A percentile compares a stretch with the other conserved stretches of the same genome.
Conservation (phyloP, 2,329 filamentous ascomycete species). For the Penicillium polonicum region DNA sequence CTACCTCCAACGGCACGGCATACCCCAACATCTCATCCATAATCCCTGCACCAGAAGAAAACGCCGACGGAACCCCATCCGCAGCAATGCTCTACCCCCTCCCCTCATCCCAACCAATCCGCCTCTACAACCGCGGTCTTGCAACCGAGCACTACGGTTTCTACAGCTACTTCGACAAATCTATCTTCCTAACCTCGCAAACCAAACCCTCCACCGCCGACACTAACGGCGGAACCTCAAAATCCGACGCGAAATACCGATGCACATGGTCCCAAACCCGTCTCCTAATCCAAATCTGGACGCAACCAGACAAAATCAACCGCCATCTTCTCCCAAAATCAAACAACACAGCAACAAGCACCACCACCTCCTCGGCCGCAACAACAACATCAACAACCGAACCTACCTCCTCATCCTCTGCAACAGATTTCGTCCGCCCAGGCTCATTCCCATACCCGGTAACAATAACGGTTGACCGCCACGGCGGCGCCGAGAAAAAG, state of each 20-base stretch:
- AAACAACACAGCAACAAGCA: constrained; percentile 10
- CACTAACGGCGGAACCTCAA: constrained; percentile 50
- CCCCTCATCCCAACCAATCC: constrained; percentile 70
- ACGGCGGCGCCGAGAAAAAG: constrained; percentile 53
- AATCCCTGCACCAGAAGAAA: constrained; percentile 64
- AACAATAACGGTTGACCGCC: constrained; percentile 59
- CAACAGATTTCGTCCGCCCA: constrained; percentile 51
- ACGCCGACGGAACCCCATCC: constrained; percentile 69
- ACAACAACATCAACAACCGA: constrained; percentile 22
- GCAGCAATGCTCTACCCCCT: constrained; percentile 70
- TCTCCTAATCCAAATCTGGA: constrained; percentile 64
- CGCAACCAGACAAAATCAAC: constrained; percentile 42
- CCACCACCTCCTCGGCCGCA: constrained; percentile 9
- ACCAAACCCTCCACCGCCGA: constrained; percentile 46
- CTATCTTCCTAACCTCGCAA: constrained; percentile 70
- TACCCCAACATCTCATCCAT: constrained; percentile 51
- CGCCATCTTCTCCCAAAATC: constrained; percentile 26
- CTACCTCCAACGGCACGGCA: constrained; percentile 21
- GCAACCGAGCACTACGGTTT: constrained; percentile 88
- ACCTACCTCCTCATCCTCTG: constrained; percentile 29
- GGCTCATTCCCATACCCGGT: constrained; percentile 63
- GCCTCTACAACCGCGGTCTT: constrained; percentile 79
- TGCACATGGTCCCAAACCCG: constrained; percentile 63
- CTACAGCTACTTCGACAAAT: constrained; percentile 86
- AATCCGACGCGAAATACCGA: constrained; percentile 47